phyloP scores from a whole-genome alignment of 306 rosid genomes.

The Castanospermum australe region DNA sequence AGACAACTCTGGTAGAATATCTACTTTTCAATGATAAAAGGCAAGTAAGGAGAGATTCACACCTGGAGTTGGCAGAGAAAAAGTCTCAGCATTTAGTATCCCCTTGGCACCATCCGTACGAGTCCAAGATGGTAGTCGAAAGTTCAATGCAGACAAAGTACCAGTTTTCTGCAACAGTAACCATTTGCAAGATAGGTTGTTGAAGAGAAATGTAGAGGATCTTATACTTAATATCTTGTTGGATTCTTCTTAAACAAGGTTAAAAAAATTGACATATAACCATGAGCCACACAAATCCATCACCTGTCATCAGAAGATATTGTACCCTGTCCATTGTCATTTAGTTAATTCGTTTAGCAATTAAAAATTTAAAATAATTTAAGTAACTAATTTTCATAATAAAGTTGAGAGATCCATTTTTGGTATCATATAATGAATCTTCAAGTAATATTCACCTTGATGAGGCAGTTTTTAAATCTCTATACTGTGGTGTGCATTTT shows the following conservation, averaged over 20 bases:
- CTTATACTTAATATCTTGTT: not conserved
- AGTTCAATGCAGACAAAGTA: constrained; percentile 51
- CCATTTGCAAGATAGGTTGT: not conserved
- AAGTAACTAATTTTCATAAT: not conserved
- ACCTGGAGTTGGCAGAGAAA: constrained; percentile 64
- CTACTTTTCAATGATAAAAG: not conserved
- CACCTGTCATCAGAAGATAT: not conserved
- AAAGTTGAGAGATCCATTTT: not conserved
- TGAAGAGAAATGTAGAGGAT: not conserved
- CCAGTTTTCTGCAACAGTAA: constrained; percentile 41
- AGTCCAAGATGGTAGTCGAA: constrained; percentile 86
- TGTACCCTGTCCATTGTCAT: not conserved
- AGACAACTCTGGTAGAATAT: not conserved
- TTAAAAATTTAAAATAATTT: constrained; percentile 2
- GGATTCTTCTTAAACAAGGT: not conserved
- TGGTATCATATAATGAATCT: not conserved
- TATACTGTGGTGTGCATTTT: not conserved
- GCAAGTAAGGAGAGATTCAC: constrained; percentile 10
- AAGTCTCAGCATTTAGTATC: constrained; percentile 41
- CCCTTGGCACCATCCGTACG: constrained; percentile 41
- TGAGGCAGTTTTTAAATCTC: not conserved
- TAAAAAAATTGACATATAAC: not conserved
- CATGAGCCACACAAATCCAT: not conserved
- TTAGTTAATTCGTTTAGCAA: not conserved
- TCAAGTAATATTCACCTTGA: not conserved